Evolutionary conservation across 345 rosid species (phyloP).

Genomic region (Syzygium aromaticum): DNA sequence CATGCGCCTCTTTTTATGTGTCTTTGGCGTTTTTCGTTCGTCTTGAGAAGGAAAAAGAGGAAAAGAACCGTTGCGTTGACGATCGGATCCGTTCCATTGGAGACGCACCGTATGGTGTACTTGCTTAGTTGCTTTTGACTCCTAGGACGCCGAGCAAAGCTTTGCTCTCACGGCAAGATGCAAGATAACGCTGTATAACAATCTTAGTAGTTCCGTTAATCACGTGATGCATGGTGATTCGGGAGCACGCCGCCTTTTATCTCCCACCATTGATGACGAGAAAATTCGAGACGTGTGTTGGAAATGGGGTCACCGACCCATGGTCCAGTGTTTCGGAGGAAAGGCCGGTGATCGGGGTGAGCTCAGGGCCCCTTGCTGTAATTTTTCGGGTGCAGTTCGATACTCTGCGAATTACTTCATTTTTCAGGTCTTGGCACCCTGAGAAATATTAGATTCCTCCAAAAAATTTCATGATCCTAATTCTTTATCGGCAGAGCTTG

Average conservation of each 20-base stretch:
- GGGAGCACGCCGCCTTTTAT: background rate
- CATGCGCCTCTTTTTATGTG: background rate
- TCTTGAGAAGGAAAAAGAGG: background rate
- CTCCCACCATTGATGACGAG: background rate
- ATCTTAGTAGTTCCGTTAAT: background rate
- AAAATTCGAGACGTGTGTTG: background rate
- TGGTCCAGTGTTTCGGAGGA: background rate
- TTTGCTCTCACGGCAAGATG: background rate
- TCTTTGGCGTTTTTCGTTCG: background rate
- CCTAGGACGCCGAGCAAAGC: background rate
- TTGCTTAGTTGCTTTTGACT: background rate
- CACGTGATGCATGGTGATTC: background rate
- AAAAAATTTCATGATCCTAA: too few species aligned
- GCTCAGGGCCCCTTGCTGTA: background rate
- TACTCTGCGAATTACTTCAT: background rate
- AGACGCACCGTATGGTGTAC: too few species aligned
- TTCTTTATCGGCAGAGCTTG: too few species aligned
- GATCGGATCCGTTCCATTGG: background rate
- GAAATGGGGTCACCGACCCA: background rate
- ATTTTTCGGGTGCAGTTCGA: background rate
- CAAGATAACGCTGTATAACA: background rate
- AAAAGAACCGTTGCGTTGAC: background rate
- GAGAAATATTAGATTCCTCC: too few species aligned
- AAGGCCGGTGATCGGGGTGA: background rate
- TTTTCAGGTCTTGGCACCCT: background rate